These are phyloP conservation scores for Ceratocystis smalleyi DNA, from an alignment of 2,329 filamentous ascomycete species.

Conservation along the genomic window DNA sequence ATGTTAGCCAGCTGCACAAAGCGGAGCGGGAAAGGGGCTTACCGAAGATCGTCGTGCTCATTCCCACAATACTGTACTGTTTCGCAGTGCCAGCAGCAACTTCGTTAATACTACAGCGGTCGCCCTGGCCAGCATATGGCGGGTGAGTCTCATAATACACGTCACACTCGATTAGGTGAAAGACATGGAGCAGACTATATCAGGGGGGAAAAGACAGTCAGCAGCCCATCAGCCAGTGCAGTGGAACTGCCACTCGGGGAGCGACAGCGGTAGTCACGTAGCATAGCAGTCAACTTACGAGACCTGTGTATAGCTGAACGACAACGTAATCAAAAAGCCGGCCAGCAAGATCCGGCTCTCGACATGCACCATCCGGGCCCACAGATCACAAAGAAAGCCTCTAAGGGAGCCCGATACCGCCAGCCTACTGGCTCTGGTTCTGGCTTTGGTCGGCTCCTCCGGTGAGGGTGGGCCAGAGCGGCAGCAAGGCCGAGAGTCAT, in stretches of 20 bases:
- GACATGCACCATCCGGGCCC: slow-evolving; percentile 18
- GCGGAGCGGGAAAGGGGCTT: not conserved
- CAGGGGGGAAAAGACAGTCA: not conserved
- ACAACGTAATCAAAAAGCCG: slow-evolving; percentile 42
- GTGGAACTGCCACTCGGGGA: not conserved
- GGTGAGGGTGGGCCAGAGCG: not conserved
- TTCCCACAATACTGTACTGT: slow-evolving; percentile 48
- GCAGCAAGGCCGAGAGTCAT: not conserved
- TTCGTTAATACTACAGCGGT: slow-evolving; percentile 43
- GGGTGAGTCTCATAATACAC: slow-evolving; percentile 47
- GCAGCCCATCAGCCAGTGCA: no score
- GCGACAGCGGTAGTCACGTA: no score
- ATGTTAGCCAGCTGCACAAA: not conserved
- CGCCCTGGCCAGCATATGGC: slow-evolving; percentile 31
- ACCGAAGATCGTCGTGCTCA: slow-evolving; percentile 53
- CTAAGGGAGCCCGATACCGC: not conserved
- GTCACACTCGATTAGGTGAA: slow-evolving; percentile 57
- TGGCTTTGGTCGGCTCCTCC: not conserved
- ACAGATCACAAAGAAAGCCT: not conserved
- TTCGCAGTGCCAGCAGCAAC: slow-evolving; percentile 50
- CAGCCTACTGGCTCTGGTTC: not conserved
- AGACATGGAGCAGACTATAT: slow-evolving; percentile 42
- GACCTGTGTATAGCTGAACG: slow-evolving; percentile 35
- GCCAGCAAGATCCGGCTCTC: slow-evolving; percentile 39
- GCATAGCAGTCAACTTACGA: slow-evolving; percentile 25